phyloP scores from a whole-genome alignment of 345 rosid genomes.

The Eucalyptus cloeziana region DNA sequence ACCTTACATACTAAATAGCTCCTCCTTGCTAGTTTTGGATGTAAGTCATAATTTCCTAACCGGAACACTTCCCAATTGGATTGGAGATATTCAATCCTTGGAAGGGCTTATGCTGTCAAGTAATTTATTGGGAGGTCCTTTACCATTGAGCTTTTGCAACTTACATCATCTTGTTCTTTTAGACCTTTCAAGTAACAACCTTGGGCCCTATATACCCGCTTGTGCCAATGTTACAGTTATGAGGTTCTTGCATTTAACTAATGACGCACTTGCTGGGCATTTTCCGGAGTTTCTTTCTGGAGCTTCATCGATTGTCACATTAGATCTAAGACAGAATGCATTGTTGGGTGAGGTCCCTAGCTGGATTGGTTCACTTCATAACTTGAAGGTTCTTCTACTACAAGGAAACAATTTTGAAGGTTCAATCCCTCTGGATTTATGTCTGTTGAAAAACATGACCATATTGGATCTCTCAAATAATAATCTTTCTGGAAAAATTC shows the following conservation, averaged over 20 bases:
- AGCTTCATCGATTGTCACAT: not conserved
- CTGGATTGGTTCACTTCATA: not conserved
- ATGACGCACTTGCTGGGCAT: not conserved
- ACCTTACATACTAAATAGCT: not conserved
- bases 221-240: not conserved
- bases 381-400: not conserved
- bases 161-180: not conserved
- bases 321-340: not conserved
- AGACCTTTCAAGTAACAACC: not conserved
- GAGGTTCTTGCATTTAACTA: not conserved
- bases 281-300: not conserved
- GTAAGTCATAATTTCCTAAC: conserved; percentile 2
- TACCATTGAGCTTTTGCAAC: not conserved
- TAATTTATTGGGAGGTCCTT: not conserved
- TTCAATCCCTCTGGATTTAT: not conserved
- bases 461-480: not conserved
- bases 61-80: conserved; percentile 6
- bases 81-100: not conserved
- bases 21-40: not conserved
- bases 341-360: not conserved
- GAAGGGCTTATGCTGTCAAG: not conserved
- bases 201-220: not conserved
- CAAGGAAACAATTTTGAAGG: not conserved
- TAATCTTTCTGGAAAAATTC: not conserved
- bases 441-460: not conserved